Base-by-base conservation (phyloP, 805 yeast genomes). In the Ogataea dorogensis region DNA sequence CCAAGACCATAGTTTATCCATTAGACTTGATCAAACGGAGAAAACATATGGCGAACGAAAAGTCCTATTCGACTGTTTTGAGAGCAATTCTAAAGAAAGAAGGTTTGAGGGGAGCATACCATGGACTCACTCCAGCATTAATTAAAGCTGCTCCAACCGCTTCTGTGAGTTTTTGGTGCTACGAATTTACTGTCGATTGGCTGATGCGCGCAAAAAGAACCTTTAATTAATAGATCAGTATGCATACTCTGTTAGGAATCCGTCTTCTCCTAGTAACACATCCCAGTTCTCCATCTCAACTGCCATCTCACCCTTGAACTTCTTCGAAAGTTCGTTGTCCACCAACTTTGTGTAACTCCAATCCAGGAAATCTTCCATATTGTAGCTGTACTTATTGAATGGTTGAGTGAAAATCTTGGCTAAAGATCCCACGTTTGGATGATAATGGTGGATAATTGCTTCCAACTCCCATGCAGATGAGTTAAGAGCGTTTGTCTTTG, bases 381-480 rank as follows among this genome's bases (percentile, higher is more conserved):
- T 85, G 59, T 93, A 93, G 50, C 76, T 75, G 38, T 83, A 79
- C 58, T 93, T 93, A 54, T 81, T 76, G 65, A 88, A 91, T 3
- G 96, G 96, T 61, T 93, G 96, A 13, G 79, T 72, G 55, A 86
- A 84, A 19, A 93, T 85, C 56, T 79, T 81, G 12, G 96, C 96
- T 50, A 93, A 68, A 0, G 96, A 83, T 1, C 96, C 91, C 9
- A 93, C 87, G 53, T 93, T 93, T 11, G 98, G 97, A 63, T 93
- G 98, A 56, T 88, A 91, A 58, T 93, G 98, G 9, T 75, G 62
- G 34, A 50, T 47, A 67, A 81, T 77, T 0, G 95, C 71, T 41
- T 84, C 86, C 38, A 91, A 57, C 61, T 93, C 98, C 98, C 98
- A 93, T 31, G 89, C 61, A 0, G 97, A 89, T 1, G 95, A 85